These are phyloP conservation scores for Neurospora crassa DNA, from an alignment of 2,329 filamentous ascomycete genomes.

Conservation along the genomic window DNA sequence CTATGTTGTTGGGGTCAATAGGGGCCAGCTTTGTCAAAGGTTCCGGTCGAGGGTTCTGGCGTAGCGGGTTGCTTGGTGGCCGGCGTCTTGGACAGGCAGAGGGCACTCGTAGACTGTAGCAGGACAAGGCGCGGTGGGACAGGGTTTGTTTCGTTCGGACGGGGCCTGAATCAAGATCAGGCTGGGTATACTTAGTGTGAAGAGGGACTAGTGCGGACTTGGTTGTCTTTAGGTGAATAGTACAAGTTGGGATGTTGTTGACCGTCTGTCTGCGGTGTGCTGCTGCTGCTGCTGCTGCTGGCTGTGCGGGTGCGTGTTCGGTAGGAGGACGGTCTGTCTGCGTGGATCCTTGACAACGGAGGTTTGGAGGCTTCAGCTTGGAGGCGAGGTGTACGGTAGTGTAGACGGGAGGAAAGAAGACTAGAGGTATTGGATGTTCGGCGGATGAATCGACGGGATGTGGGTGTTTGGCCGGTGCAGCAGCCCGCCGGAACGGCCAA, in stretches of 20 bases:
- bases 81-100: background rate
- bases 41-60: background rate
- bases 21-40: background rate
- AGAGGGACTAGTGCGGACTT: background rate
- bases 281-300: background rate
- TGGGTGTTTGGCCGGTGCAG: background rate
- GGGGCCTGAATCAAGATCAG: background rate
- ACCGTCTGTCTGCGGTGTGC: background rate
- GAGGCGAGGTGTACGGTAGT: background rate
- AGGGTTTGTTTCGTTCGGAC: background rate
- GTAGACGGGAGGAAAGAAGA: background rate
- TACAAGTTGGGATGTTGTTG: background rate
- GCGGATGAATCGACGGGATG: background rate
- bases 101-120: background rate
- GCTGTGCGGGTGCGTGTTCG: background rate
- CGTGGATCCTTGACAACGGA: background rate
- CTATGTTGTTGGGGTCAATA: background rate
- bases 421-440: background rate
- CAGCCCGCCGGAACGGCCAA: background rate
- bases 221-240: background rate
- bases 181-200: background rate
- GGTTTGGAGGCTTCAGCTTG: background rate
- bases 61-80: background rate
- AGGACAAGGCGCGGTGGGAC: background rate
- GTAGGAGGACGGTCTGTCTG: background rate